These are phyloP conservation scores for Ampelocalamus luodianensis DNA, from an alignment of 176 grass and related monocot species.

Conservation along the genomic window DNA sequence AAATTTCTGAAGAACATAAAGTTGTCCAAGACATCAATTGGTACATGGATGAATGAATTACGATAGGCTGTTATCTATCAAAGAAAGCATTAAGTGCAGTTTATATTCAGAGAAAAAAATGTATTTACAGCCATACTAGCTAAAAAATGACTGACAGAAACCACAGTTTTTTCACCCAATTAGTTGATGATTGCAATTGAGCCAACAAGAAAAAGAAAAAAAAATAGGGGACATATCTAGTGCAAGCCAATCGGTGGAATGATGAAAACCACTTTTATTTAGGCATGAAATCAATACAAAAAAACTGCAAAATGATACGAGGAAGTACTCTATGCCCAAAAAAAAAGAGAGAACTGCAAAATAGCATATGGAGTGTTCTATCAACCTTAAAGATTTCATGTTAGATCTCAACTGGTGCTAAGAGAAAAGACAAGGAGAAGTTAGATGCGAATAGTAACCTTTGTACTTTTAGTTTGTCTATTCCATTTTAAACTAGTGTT, in stretches of 20 bases:
- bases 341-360: neutral
- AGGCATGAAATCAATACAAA: slow-evolving; percentile 6
- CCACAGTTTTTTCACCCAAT: neutral
- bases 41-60: neutral
- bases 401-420: neutral
- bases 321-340: neutral
- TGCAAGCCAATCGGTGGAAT: slow-evolving; percentile 34
- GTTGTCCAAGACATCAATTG: neutral
- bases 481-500: neutral
- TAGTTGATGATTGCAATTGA: neutral
- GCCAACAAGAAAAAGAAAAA: neutral
- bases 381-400: neutral
- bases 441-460: neutral
- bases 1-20: neutral
- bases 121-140: neutral
- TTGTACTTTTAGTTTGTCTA: neutral
- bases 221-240: neutral
- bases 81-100: neutral
- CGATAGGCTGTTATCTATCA: neutral
- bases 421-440: neutral
- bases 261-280: slow-evolving; percentile 28
- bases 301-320: neutral
- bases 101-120: neutral
- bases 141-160: neutral
- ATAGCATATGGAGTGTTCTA: neutral